Evolutionary conservation across 1,284 basidiomycete species (phyloP).

Genomic region (Boletus semigastroideus): DNA sequence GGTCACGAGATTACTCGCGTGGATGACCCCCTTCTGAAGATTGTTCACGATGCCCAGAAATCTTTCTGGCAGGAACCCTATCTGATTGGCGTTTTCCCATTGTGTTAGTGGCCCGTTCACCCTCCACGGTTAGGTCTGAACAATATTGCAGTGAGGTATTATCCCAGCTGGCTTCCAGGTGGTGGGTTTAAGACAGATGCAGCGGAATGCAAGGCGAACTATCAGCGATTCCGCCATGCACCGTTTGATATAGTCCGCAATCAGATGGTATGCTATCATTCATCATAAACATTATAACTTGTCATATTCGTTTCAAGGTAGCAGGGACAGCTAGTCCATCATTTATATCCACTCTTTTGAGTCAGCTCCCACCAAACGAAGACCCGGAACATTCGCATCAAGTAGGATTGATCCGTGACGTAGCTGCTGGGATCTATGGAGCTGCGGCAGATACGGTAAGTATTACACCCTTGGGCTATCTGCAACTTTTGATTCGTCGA

Average conservation of each 20-base stretch:
- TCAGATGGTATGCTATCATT: slow-evolving; percentile 7
- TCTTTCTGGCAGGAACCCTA: slow-evolving; percentile 5
- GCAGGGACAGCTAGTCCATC: slow-evolving; percentile 12
- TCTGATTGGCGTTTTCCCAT: slow-evolving; percentile 10
- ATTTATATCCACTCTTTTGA: slow-evolving; percentile 13
- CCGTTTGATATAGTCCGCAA: slow-evolving; percentile 10
- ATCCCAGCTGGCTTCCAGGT: slow-evolving; percentile 15
- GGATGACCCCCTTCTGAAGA: slow-evolving; percentile 9
- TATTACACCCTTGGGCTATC: no score
- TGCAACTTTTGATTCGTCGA: neutral
- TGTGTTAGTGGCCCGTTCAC: neutral
- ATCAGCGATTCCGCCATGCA: slow-evolving; percentile 3
- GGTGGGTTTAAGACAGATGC: slow-evolving; percentile 11
- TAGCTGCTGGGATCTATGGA: slow-evolving; percentile 9
- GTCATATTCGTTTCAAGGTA: slow-evolving; percentile 1
- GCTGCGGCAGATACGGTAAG: slow-evolving; percentile 14
- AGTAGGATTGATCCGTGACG: slow-evolving; percentile 12
- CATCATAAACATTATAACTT: neutral
- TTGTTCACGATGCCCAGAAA: slow-evolving; percentile 2
- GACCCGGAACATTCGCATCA: slow-evolving; percentile 5
- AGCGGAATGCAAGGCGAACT: neutral
- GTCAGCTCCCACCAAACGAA: slow-evolving; percentile 10
- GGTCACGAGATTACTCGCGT: slow-evolving; percentile 6
- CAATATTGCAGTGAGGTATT: slow-evolving; percentile 7
- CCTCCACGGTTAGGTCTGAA: neutral